A percentile compares a stretch with the other conserved stretches of the same genome.
These are phyloP conservation scores for Kandelia obovata DNA, from an alignment of 345 rosid genomes.

Conservation along the genomic window DNA sequence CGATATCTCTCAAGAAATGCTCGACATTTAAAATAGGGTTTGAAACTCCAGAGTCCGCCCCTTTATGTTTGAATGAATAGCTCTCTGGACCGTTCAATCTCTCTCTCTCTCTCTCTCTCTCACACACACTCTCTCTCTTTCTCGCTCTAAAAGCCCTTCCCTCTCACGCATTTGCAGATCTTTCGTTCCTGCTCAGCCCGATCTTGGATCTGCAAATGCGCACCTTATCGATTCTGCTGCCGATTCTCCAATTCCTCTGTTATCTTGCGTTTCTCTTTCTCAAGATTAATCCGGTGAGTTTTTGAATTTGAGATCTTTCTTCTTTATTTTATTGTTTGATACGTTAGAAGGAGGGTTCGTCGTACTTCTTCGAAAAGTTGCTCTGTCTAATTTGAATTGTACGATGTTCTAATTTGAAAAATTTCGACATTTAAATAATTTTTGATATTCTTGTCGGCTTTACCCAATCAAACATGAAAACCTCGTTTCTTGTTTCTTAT, in stretches of 20 bases:
- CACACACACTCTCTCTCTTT: constrained; percentile 21
- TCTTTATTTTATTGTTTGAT: constrained; percentile 10
- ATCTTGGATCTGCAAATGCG: constrained; percentile 43
- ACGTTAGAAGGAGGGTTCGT: background rate
- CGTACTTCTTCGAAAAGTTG: background rate
- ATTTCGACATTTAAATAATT: background rate
- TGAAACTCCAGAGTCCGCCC: constrained; percentile 52
- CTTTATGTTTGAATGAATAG: constrained; percentile 49
- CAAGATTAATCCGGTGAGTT: constrained; percentile 43
- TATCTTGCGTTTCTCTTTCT: constrained; percentile 14
- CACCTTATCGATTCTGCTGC: constrained; percentile 12
- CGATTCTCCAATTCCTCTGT: constrained; percentile 12
- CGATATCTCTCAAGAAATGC: constrained; percentile 15
- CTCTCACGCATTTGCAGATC: constrained; percentile 27
- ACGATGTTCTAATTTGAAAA: background rate
- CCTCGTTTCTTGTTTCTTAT: background rate
- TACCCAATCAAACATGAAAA: background rate
- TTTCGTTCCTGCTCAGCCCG: constrained; percentile 6
- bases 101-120: constrained; percentile 23
- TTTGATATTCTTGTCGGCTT: too few species aligned
- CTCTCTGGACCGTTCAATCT: constrained; percentile 43
- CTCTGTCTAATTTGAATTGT: background rate
- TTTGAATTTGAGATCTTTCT: background rate
- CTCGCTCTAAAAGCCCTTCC: background rate
- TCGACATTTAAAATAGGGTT: constrained; percentile 50